Conservation (phyloP, 202 grass and related monocot genomes). For the Bolboschoenoplectus hybrid region DNA sequence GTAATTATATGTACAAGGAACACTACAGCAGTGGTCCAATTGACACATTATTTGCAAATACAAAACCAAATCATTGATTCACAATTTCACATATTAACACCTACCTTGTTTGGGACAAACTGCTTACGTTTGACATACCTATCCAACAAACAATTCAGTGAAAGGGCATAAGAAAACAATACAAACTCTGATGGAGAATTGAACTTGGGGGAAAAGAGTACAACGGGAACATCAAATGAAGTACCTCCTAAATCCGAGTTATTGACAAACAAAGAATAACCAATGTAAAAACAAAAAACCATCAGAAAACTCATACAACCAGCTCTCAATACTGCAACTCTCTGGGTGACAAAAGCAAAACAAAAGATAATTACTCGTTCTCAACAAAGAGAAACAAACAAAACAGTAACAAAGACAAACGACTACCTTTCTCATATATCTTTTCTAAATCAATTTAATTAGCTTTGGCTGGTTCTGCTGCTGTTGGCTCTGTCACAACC, state of each 20-base stretch:
- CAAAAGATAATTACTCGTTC: slow-evolving; percentile 33
- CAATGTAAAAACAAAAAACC: slow-evolving; percentile 26
- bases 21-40: neutral
- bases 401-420: slow-evolving; percentile 38
- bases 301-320: slow-evolving; percentile 29
- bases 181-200: slow-evolving; percentile 19
- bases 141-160: neutral
- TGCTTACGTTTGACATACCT: neutral
- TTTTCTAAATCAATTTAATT: slow-evolving; percentile 30
- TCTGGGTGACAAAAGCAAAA: slow-evolving; percentile 33
- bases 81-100: slow-evolving; percentile 1
- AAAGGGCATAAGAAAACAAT: neutral
- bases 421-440: slow-evolving; percentile 13
- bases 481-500: neutral
- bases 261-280: slow-evolving; percentile 45
- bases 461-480: slow-evolving; percentile 3
- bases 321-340: slow-evolving; percentile 8
- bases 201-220: neutral
- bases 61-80: neutral
- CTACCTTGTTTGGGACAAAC: neutral
- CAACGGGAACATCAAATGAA: slow-evolving; percentile 17
- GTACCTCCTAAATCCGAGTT: slow-evolving; percentile 39
- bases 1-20: neutral
- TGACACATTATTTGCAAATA: neutral
- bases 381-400: slow-evolving; percentile 33